These are phyloP conservation scores for Penicillium sp. DNA, from an alignment of 2,329 filamentous ascomycete species.

Conservation along the genomic window DNA sequence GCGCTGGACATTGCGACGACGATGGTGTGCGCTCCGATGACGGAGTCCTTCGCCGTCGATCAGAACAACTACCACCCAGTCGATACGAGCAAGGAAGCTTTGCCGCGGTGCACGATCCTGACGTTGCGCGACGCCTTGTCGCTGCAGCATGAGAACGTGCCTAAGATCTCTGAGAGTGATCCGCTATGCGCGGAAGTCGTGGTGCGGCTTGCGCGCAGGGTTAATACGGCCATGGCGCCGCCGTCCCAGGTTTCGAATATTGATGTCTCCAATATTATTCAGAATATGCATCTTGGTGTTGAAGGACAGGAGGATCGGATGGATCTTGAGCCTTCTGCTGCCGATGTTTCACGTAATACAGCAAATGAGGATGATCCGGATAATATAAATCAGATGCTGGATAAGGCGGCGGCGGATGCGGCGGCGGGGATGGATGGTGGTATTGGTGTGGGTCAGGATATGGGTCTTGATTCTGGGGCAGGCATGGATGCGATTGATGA, in stretches of 20 bases:
- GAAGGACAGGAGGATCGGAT: constrained; percentile 31
- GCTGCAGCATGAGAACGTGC: constrained; percentile 39
- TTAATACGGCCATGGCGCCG: constrained; percentile 41
- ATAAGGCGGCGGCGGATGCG: constrained; percentile 37
- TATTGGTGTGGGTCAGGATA: constrained; percentile 22
- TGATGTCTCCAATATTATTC: constrained; percentile 44
- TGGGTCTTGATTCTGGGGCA: constrained; percentile 26
- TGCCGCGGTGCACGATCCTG: constrained; percentile 36
- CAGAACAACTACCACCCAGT: constrained; percentile 37
- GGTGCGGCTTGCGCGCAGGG: constrained; percentile 46
- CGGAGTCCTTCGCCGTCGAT: constrained; percentile 41
- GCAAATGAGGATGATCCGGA: constrained; percentile 29
- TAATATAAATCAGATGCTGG: constrained; percentile 41
- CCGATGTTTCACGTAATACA: constrained; percentile 10
- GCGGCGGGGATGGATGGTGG: constrained; percentile 34
- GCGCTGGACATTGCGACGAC: constrained; percentile 46
- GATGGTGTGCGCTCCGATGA: constrained; percentile 42
- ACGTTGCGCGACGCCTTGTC: constrained; percentile 44
- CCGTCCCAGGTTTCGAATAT: constrained; percentile 42
- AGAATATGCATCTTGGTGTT: constrained; percentile 42
- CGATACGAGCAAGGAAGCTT: constrained; percentile 32
- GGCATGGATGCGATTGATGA: constrained; percentile 44
- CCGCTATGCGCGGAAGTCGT: constrained; percentile 44
- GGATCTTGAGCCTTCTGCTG: constrained; percentile 28
- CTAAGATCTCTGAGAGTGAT: constrained; percentile 45